phyloP scores from a whole-genome alignment of 352 stramenopile species.

The Pythium aphanidermatum region DNA sequence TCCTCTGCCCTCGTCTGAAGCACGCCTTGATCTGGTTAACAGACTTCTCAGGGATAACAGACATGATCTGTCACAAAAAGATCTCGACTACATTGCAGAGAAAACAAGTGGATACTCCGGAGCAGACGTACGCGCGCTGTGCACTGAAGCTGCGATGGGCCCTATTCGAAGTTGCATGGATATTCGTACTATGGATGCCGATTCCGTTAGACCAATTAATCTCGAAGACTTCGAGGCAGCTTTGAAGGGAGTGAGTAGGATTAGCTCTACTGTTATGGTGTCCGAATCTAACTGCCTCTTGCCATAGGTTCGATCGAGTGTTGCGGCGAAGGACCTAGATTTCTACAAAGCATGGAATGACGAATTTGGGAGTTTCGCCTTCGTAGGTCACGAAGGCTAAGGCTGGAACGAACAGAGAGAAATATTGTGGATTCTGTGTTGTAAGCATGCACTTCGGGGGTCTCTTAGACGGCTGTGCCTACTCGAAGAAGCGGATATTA shows the following conservation, averaged over 20 bases:
- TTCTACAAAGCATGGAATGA: conserved; percentile 93
- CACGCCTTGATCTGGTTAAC: conserved; percentile 84
- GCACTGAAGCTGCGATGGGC: conserved; percentile 96
- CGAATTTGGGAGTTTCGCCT: conserved; percentile 88
- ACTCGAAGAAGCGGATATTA: no score
- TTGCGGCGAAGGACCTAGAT: conserved; percentile 91
- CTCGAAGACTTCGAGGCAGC: conserved; percentile 95
- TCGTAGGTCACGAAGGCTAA: conserved; percentile 62
- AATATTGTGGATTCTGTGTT: no score
- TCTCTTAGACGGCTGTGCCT: no score
- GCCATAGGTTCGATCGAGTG: conserved; percentile 90
- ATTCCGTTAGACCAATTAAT: conserved; percentile 92
- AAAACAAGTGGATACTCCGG: conserved; percentile 94
- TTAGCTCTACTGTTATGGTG: background rate
- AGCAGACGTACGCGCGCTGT: conserved; percentile 96
- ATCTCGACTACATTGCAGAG: conserved; percentile 87
- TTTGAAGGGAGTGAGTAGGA: conserved; percentile 64
- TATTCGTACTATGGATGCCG: conserved; percentile 86
- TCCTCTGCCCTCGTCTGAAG: conserved; percentile 87
- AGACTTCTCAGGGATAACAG: conserved; percentile 92
- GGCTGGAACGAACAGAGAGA: no score
- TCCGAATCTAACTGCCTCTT: background rate
- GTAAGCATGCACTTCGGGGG: no score
- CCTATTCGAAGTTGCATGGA: conserved; percentile 85
- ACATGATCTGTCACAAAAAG: conserved; percentile 80